phyloP scores from a whole-genome alignment of 2,329 filamentous ascomycete species.

The Coleophoma cylindrospora region DNA sequence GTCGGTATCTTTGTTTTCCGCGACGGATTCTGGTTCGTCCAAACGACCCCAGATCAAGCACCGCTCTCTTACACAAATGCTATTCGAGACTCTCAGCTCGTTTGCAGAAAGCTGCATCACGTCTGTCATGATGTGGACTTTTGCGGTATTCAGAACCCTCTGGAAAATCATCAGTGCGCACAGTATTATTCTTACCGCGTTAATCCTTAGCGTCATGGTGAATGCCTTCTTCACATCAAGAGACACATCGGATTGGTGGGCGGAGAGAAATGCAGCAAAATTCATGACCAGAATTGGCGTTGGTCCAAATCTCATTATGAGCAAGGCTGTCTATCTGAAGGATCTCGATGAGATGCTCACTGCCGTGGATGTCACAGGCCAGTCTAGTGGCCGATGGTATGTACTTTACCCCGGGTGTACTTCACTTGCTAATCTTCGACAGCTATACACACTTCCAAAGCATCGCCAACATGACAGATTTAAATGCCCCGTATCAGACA shows the following conservation, averaged over 20 bases:
- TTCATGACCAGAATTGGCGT: conserved; percentile 84
- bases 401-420: conserved; percentile 10
- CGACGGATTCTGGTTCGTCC: conserved; percentile 32
- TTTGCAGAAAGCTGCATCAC: conserved; percentile 70
- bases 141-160: conserved; percentile 59
- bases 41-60: conserved; percentile 55
- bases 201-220: conserved; percentile 63
- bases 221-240: conserved; percentile 74
- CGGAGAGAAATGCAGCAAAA: conserved; percentile 70
- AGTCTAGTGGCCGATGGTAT: conserved; percentile 44
- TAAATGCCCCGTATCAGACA: conserved; percentile 51
- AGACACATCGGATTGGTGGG: conserved; percentile 76
- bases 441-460: conserved; percentile 58
- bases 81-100: conserved; percentile 68
- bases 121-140: conserved; percentile 71
- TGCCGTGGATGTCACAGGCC: conserved; percentile 10
- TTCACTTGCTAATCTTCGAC: conserved; percentile 9
- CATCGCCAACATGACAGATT: conserved; percentile 52
- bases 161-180: conserved; percentile 69
- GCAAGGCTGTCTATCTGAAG: conserved; percentile 74
- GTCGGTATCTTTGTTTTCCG: conserved; percentile 55
- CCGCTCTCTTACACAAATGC: conserved; percentile 60
- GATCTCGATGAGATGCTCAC: conserved; percentile 65
- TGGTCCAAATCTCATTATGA: conserved; percentile 73
- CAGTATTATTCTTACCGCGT: conserved; percentile 63